These are phyloP conservation scores for Fusarium continuum DNA, from an alignment of 2,329 filamentous ascomycete species.

Conservation along the genomic window DNA sequence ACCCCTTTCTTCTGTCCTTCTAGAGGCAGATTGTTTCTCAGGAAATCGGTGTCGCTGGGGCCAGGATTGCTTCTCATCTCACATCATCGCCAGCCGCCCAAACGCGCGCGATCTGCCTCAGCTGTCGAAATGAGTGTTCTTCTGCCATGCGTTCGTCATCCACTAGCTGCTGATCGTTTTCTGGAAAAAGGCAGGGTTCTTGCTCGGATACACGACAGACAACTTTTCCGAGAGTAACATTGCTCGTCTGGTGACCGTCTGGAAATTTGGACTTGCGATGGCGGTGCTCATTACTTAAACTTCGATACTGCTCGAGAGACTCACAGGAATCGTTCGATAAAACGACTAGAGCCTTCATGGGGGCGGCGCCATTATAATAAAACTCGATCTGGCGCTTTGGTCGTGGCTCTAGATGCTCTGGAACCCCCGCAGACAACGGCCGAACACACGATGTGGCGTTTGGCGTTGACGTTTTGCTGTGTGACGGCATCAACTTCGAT, in stretches of 20 bases:
- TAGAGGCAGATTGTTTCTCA: constrained; percentile 21
- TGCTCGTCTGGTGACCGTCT: neutral
- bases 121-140: constrained; percentile 2
- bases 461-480: constrained; percentile 18
- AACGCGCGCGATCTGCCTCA: constrained; percentile 13
- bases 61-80: constrained; percentile 27
- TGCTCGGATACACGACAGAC: neutral
- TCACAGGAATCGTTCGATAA: neutral
- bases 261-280: neutral
- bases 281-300: neutral
- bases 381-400: constrained; percentile 10
- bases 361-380: constrained; percentile 22
- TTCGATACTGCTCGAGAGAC: neutral
- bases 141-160: constrained; percentile 21
- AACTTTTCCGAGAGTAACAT: neutral
- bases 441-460: constrained; percentile 28
- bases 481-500: constrained; percentile 7
- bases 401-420: constrained; percentile 11
- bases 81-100: constrained; percentile 4
- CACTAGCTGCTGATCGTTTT: constrained; percentile 16
- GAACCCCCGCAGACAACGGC: constrained; percentile 2
- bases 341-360: constrained; percentile 6
- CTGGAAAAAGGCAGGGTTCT: constrained; percentile 11
- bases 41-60: constrained; percentile 19
- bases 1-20: constrained; percentile 34